Evolutionary conservation across 1,284 basidiomycete genomes (phyloP), one percentile per base, ranked within the genome.

Genomic region (Trichosporon ovoides): DNA sequence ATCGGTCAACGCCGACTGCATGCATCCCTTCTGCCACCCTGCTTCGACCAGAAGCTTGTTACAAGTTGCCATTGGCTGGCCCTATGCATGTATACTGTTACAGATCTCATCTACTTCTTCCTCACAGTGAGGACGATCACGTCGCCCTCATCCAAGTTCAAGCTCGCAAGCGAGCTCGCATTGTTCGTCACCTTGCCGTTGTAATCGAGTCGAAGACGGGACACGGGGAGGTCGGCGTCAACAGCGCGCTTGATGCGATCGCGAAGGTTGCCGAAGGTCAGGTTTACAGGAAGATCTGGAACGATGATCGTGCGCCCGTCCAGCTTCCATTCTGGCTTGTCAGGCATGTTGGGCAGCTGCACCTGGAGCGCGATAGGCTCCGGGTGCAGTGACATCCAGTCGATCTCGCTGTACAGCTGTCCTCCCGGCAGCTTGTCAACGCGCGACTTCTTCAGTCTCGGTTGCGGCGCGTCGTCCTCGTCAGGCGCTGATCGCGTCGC

Each of bases 101-200:
- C 49, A 51, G 22, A 13, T 36, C 28, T 3, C 36, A 38, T 48
- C 63, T 69, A 75, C 67, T 81, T 81, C 65, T 90, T 87, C 67
- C 86, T 84, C 49, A 95, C 80, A 60, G 83, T 86, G 64, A 94
- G 81, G 20, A 85, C 82, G 20, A 96, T 74, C 55, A 84, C 59
- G 71, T 95, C 92, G 65, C 91, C 92, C 61, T 92, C 89, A 73
- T 92, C 91, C 65, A 96, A 72, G 71, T 96, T 96, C 70, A 90
- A 87, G 65, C 81, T 84, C 24, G 91, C 92, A 65, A 96, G 83
- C 53, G 89, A 87, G 61, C 84, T 85, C 58, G 82, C 81, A 75
- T 95, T 96, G 59, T 87, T 90, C 68, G 95, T 81, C 81, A 91
- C 87, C 77, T 89, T 91, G 46, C 85, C 85, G 59, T 81, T 78